Evolutionary conservation across 108 stramenopile species (phyloP).

Genomic region (Nitzschia putrida): DNA sequence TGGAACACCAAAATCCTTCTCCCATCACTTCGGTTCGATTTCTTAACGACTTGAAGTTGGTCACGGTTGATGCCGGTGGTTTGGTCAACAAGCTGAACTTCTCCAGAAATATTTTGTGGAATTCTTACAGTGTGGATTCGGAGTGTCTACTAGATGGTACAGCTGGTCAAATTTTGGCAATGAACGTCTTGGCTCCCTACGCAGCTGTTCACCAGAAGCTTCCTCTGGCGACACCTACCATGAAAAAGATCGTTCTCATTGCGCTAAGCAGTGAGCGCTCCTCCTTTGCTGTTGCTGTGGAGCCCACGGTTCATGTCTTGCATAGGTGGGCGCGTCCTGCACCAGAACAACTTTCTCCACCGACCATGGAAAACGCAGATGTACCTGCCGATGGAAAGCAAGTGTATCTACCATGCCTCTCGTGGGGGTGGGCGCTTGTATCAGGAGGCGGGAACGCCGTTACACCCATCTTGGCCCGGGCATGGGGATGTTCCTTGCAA

Average conservation of each 20-base stretch:
- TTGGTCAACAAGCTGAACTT: constrained; percentile 84
- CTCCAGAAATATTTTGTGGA: constrained; percentile 70
- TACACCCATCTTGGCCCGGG: constrained; percentile 78
- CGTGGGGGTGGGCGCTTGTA: constrained; percentile 89
- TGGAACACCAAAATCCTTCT: constrained; percentile 54
- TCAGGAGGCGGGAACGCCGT: constrained; percentile 69
- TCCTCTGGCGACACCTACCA: constrained; percentile 8
- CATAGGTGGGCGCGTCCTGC: constrained; percentile 82
- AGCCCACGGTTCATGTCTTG: constrained; percentile 75
- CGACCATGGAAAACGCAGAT: neutral
- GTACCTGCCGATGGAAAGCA: neutral
- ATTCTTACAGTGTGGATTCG: constrained; percentile 72
- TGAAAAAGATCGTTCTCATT: constrained; percentile 59
- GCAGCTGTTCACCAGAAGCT: constrained; percentile 20
- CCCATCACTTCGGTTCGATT: constrained; percentile 72
- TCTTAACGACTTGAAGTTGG: constrained; percentile 57
- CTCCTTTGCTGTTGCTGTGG: constrained; percentile 87
- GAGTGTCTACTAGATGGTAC: constrained; percentile 91
- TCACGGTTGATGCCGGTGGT: constrained; percentile 83
- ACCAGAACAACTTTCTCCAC: constrained; percentile 34
- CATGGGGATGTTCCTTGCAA: constrained; percentile 86
- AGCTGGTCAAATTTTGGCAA: constrained; percentile 79
- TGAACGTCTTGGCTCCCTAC: constrained; percentile 67
- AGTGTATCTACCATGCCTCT: constrained; percentile 74
- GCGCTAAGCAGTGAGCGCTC: constrained; percentile 80